A percentile compares a stretch with the other conserved stretches of the same genome.
phyloP scores from a whole-genome alignment of 2,329 filamentous ascomycete species.

The Trichoderma sp. region DNA sequence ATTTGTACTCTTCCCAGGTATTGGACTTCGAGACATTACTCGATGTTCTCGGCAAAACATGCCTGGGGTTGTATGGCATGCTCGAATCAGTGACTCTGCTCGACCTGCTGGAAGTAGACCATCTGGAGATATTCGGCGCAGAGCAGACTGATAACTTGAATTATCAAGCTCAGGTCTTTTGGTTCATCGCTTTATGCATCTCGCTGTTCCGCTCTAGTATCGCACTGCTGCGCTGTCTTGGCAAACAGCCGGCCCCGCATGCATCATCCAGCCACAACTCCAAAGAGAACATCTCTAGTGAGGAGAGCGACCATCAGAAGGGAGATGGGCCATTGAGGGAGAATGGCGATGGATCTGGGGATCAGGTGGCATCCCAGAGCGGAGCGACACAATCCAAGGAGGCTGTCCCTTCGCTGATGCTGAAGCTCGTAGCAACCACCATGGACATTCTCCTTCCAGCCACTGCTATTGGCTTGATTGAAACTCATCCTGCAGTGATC shows the following conservation, averaged over 20 bases:
- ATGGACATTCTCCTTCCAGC: constrained; percentile 67
- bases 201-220: constrained; percentile 49
- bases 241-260: constrained; percentile 40
- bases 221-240: constrained; percentile 43
- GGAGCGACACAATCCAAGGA: constrained; percentile 36
- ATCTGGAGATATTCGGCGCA: constrained; percentile 55
- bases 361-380: constrained; percentile 38
- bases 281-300: constrained; percentile 18
- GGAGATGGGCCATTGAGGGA: not conserved
- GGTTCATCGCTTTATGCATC: constrained; percentile 64
- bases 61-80: constrained; percentile 66
- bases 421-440: constrained; percentile 56
- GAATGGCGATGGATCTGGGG: constrained; percentile 29
- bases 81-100: constrained; percentile 66
- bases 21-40: constrained; percentile 47
- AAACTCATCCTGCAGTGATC: constrained; percentile 52
- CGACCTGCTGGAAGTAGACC: constrained; percentile 49
- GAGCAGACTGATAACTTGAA: constrained; percentile 51
- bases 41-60: constrained; percentile 58
- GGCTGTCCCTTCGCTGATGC: constrained; percentile 42
- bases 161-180: constrained; percentile 66
- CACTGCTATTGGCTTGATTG: constrained; percentile 61
- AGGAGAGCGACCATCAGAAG: constrained; percentile 28
- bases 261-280: constrained; percentile 35
- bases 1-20: constrained; percentile 39